phyloP scores from a whole-genome alignment of 129 eudicot species.

The Arctium lappa region DNA sequence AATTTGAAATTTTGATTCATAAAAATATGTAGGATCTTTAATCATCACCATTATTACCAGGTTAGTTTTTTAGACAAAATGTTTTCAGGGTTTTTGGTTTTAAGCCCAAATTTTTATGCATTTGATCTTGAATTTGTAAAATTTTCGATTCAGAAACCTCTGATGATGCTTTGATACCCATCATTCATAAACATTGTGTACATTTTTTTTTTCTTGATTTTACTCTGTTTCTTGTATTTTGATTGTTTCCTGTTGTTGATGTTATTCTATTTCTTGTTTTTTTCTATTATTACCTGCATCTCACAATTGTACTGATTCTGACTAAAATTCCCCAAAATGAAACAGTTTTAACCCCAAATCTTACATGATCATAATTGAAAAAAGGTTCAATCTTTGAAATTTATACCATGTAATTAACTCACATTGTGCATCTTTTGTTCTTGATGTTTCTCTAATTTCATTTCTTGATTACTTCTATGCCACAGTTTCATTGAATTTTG shows the following conservation, averaged over 20 bases:
- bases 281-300: background rate
- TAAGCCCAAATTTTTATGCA: background rate
- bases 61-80: background rate
- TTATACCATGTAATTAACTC: background rate
- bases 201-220: background rate
- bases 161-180: background rate
- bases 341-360: background rate
- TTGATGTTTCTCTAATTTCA: background rate
- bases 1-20: background rate
- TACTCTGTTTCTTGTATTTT: conserved; percentile 1
- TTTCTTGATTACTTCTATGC: background rate
- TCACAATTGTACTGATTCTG: background rate
- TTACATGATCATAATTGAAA: background rate
- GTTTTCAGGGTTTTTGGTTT: background rate
- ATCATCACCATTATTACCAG: background rate
- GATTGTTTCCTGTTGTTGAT: conserved; percentile 3
- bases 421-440: background rate
- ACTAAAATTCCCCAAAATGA: background rate
- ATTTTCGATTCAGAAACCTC: background rate
- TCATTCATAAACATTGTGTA: background rate
- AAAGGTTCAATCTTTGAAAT: background rate
- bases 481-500: conserved; percentile 3
- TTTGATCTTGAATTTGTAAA: background rate
- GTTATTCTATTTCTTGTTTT: conserved; percentile 5
- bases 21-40: background rate